A percentile compares a stretch with the other conserved stretches of the same genome.
These are phyloP conservation scores for Coemansia javaensis DNA, from an alignment of 192 early-diverging fungal genomes.

Conservation along the genomic window DNA sequence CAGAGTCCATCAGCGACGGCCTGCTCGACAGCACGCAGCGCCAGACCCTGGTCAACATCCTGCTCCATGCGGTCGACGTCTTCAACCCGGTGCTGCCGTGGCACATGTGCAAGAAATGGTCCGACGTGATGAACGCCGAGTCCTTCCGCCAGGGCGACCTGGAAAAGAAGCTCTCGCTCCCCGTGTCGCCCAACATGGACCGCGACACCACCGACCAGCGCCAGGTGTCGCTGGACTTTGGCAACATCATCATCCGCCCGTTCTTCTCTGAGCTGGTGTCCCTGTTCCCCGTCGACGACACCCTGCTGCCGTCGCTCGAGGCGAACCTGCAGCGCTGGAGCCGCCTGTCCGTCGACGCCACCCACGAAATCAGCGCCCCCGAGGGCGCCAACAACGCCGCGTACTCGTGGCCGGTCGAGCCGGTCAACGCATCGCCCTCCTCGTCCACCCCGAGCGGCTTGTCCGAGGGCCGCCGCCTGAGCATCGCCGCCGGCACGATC, in stretches of 20 bases:
- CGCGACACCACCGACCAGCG: conserved; percentile 63
- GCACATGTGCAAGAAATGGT: conserved; percentile 84
- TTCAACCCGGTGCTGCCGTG: conserved; percentile 84
- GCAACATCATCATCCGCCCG: conserved; percentile 79
- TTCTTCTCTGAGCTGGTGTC: conserved; percentile 80
- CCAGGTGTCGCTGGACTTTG: conserved; percentile 76
- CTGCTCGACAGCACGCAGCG: conserved; percentile 56
- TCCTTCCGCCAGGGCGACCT: conserved; percentile 85
- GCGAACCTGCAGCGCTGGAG: conserved; percentile 48
- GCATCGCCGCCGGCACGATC: conserved; percentile 47
- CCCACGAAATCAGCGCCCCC: conserved; percentile 31
- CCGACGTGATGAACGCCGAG: conserved; percentile 78
- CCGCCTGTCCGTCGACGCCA: conserved; percentile 28
- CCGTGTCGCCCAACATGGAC: conserved; percentile 89
- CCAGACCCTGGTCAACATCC: conserved; percentile 57
- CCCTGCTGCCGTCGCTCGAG: conserved; percentile 50
- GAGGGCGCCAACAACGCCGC: conserved; percentile 36
- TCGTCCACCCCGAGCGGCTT: conserved; percentile 13
- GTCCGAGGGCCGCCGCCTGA: conserved; percentile 40
- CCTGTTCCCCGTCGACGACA: conserved; percentile 64
- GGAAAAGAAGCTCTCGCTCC: conserved; percentile 69
- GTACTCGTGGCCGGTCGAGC: conserved; percentile 44
- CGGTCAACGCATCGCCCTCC: conserved; percentile 6
- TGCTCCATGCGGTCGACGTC: conserved; percentile 88
- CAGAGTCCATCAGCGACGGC: conserved; percentile 43